A percentile compares a stretch with the other conserved stretches of the same genome.
Evolutionary conservation across 495 filamentous ascomycete species (phyloP).

Genomic region (Neurospora pannonica): DNA sequence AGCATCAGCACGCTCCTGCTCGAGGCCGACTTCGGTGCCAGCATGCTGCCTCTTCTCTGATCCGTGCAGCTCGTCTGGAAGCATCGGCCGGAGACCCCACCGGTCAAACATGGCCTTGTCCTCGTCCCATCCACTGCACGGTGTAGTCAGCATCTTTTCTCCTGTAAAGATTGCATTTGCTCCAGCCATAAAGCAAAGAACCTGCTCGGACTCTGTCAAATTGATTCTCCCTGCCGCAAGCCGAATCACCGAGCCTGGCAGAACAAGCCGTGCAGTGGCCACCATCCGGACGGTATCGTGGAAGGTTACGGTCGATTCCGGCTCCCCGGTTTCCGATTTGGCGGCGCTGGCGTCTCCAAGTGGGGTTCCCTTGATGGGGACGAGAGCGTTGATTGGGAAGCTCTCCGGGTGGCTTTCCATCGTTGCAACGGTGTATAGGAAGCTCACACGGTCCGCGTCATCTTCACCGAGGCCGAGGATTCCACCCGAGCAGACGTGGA

Average conservation of each 20-base stretch:
- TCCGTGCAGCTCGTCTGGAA: neutral
- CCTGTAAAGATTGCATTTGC: slow-evolving; percentile 86
- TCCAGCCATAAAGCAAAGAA: slow-evolving; percentile 73
- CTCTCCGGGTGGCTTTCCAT: slow-evolving; percentile 71
- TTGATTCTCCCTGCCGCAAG: slow-evolving; percentile 72
- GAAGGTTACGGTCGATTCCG: slow-evolving; percentile 45
- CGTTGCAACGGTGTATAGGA: slow-evolving; percentile 67
- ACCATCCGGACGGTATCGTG: slow-evolving; percentile 64
- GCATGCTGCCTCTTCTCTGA: neutral
- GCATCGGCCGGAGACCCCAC: slow-evolving; percentile 60
- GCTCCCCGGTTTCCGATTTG: neutral
- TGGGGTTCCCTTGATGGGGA: slow-evolving; percentile 78
- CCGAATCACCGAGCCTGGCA: slow-evolving; percentile 72
- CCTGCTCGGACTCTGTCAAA: slow-evolving; percentile 73
- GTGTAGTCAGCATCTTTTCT: slow-evolving; percentile 86
- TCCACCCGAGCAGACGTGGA: slow-evolving; percentile 78
- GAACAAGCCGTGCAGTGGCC: slow-evolving; percentile 66
- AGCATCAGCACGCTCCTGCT: neutral
- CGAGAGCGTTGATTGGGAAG: slow-evolving; percentile 77
- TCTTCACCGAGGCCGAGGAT: slow-evolving; percentile 74
- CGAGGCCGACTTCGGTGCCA: neutral
- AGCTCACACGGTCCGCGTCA: slow-evolving; percentile 62
- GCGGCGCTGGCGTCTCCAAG: slow-evolving; percentile 56
- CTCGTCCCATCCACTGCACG: slow-evolving; percentile 81
- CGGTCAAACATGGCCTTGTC: slow-evolving; percentile 68